Evolutionary conservation across 805 yeast genomes (phyloP), one percentile per base, ranked within the genome.

Genomic region (Yueomyces sp.): DNA sequence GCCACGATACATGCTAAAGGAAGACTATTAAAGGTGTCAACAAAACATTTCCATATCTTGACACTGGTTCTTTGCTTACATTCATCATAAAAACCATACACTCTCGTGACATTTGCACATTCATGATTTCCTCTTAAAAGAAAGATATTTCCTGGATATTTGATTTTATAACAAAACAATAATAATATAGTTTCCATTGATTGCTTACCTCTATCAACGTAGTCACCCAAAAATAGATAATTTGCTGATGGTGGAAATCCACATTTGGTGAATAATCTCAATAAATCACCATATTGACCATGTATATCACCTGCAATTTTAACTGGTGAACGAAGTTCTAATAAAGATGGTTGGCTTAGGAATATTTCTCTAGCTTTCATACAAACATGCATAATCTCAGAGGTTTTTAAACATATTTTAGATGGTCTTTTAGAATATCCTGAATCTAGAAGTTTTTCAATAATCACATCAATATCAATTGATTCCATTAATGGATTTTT

Each of bases 151-250:
- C 90, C 96, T 0, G 97, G 97, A 57, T 87, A 88, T 62, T 88
- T 90, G 63, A 90, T 88, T 63, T 90, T 90, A 68, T 85, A 90
- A 64, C 96, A 87, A 43, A 90, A 69, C 47, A 90, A 68, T 41
- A 90, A 69, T 46, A 90, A 66, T 28, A 90, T 87, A 0, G 97
- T 90, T 61, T 90, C 98, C 45, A 90, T 67, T 3, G 92, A 81
- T 64, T 90, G 98, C 64, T 92, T 90, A 46, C 98, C 98, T 50
- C 98, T 74, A 65, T 90, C 98, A 43, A 90, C 98, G 62, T 90
- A 90, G 64, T 90, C 98, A 31, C 98, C 98, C 39, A 90, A 64
- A 55, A 90, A 90, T 50, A 90, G 67, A 64, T 87, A 90, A 62
- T 90, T 92, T 11, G 95, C 77, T 50, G 81, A 75, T 2, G 96